Evolutionary conservation across 768 basidiomycete species (phyloP).

Genomic region (Imleria badia): DNA sequence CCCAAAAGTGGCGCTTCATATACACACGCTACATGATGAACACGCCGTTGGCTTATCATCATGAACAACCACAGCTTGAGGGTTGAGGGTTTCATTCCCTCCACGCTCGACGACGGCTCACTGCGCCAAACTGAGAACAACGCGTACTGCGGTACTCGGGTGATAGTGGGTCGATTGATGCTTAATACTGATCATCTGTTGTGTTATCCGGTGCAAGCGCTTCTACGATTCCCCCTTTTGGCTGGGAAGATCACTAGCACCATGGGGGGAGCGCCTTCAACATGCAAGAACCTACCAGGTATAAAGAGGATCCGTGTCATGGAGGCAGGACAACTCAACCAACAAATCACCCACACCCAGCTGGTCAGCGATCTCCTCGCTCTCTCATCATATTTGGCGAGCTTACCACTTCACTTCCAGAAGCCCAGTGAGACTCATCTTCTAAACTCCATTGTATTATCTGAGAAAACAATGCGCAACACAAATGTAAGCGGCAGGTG

Average conservation of each 20-base stretch:
- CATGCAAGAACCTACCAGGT: neutral
- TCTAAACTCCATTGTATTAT: neutral
- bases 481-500: conserved; percentile 5
- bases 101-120: neutral
- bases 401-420: conserved; percentile 8
- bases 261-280: neutral
- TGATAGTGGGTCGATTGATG: neutral
- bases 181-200: neutral
- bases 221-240: neutral
- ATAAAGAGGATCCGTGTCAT: conserved; percentile 12
- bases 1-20: neutral
- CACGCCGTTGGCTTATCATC: neutral
- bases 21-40: neutral
- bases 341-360: neutral
- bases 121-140: neutral
- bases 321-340: neutral
- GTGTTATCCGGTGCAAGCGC: neutral
- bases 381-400: neutral
- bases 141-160: neutral
- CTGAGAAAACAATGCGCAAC: conserved; percentile 7
- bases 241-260: neutral
- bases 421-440: neutral
- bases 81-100: conserved; percentile 11
- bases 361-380: conserved; percentile 9
- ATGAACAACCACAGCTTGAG: neutral